Evolutionary conservation across 495 filamentous ascomycete genomes (phyloP).

Genomic region (Friedmanniomyces simplex): DNA sequence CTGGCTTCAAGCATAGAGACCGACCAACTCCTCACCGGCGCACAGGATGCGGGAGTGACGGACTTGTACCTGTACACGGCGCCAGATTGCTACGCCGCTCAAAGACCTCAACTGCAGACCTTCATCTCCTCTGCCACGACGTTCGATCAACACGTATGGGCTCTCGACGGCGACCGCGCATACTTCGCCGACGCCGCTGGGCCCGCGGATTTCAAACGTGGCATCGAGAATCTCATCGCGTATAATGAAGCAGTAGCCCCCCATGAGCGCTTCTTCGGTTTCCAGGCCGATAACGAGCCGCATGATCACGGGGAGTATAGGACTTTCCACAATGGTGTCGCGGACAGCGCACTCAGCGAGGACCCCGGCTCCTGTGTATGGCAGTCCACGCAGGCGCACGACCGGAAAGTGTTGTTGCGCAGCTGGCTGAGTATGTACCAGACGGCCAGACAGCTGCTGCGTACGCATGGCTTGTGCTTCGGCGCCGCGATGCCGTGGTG

Average conservation of each 20-base stretch:
- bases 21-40: background rate
- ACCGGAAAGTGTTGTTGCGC: background rate
- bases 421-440: background rate
- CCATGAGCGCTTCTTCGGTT: background rate
- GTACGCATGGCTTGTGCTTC: background rate
- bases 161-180: background rate
- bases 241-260: background rate
- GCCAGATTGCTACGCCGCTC: background rate
- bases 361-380: background rate
- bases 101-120: background rate
- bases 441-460: background rate
- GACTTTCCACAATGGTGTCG: conserved; percentile 1
- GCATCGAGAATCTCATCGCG: background rate
- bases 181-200: background rate
- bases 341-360: background rate
- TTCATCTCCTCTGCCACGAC: background rate
- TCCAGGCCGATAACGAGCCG: conserved; percentile 4
- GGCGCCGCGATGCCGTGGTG: conserved; percentile 5
- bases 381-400: background rate
- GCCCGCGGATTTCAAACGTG: background rate
- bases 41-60: background rate
- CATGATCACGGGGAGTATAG: background rate
- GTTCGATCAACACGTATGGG: background rate
- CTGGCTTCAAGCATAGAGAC: background rate
- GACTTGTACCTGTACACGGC: conserved; percentile 4